Percentiles rank a stretch among this genome's conserved stretches.
Evolutionary conservation across 2,329 filamentous ascomycete genomes (phyloP).

Genomic region (Pseudonectria buxi): DNA sequence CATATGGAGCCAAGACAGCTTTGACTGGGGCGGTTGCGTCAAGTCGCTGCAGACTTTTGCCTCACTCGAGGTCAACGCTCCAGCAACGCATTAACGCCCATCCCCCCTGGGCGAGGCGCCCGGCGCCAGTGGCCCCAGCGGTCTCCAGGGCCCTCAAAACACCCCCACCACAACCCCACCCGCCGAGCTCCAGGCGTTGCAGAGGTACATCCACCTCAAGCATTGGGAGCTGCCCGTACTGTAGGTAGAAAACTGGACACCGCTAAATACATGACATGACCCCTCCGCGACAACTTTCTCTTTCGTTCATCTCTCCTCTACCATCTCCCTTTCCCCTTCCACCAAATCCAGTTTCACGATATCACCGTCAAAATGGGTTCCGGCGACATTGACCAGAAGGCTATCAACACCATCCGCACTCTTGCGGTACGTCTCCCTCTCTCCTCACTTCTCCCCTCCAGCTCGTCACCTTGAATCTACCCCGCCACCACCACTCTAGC

Average conservation of each 20-base stretch:
- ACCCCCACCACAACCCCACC: conserved; percentile 20
- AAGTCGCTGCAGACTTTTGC: conserved; percentile 6
- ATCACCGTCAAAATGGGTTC: conserved; percentile 68
- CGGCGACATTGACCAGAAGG: conserved; percentile 78
- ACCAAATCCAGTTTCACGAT: conserved; percentile 16
- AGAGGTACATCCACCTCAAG: too few relatives aligned
- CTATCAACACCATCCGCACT: conserved; percentile 96
- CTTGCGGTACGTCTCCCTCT: conserved; percentile 69
- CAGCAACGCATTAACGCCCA: too few relatives aligned
- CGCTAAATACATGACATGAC: conserved; percentile 27
- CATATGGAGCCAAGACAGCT: too few relatives aligned
- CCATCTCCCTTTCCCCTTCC: conserved; percentile 17
- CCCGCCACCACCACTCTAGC: conserved; percentile 25
- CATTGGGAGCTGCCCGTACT: too few relatives aligned
- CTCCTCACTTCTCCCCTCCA: conserved; percentile 24
- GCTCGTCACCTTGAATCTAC: conserved; percentile 28
- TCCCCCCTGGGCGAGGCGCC: conserved; percentile 2
- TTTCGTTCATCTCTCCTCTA: conserved; percentile 21
- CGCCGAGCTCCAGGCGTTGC: conserved; percentile 5
- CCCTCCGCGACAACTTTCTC: conserved; percentile 23
- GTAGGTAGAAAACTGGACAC: conserved; percentile 18
- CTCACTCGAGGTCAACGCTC: not conserved
- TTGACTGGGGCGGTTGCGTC: conserved; percentile 6
- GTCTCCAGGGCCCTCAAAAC: conserved; percentile 3
- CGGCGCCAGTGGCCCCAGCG: conserved; percentile 14